Conservation (phyloP, 148 eudicot species). For the Nyssa sinensis region DNA sequence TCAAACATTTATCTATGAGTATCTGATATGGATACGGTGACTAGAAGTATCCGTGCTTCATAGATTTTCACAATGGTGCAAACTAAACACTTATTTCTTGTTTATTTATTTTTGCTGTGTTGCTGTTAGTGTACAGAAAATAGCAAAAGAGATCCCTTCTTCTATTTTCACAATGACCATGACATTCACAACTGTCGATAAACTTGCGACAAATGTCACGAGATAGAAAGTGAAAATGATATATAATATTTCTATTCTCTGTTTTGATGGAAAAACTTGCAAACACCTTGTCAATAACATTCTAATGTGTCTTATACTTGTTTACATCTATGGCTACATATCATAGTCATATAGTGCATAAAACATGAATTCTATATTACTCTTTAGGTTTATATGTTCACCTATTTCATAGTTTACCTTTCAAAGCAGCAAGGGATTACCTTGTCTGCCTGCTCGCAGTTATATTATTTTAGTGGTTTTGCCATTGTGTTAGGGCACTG, state of each 20-base stretch:
- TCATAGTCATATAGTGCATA: too few relatives aligned
- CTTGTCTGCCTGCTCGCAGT: slow-evolving; percentile 1
- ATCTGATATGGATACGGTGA: too few relatives aligned
- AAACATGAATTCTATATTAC: too few relatives aligned
- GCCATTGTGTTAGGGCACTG: slow-evolving; percentile 25
- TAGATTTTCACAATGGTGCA: neutral
- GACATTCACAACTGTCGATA: too few relatives aligned
- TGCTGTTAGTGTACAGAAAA: neutral
- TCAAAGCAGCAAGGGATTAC: neutral
- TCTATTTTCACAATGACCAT: neutral
- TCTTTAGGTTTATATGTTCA: neutral
- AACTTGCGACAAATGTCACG: neutral
- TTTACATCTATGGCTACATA: too few relatives aligned
- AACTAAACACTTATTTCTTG: neutral
- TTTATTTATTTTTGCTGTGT: neutral
- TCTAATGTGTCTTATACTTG: neutral
- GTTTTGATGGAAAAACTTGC: too few relatives aligned
- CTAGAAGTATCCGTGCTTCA: too few relatives aligned
- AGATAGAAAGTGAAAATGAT: neutral
- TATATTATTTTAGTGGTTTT: neutral
- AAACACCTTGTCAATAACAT: neutral
- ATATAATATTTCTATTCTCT: neutral
- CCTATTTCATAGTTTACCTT: neutral
- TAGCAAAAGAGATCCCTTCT: neutral
- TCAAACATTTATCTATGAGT: too few relatives aligned